phyloP scores from a whole-genome alignment of 108 stramenopile species.

The Fistulifera pelliculosa region DNA sequence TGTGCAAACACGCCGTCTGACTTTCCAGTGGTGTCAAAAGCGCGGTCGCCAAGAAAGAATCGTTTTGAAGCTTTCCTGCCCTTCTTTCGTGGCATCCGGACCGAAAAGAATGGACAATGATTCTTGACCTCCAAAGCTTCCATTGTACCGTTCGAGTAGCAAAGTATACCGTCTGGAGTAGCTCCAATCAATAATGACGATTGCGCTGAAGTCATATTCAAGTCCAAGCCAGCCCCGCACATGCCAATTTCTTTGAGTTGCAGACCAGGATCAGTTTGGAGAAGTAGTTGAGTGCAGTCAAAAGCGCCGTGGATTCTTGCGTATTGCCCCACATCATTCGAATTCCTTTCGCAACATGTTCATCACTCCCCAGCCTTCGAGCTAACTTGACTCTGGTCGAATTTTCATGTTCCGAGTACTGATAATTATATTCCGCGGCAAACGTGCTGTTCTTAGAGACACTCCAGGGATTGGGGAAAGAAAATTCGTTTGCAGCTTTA shows the following conservation, averaged over 20 bases:
- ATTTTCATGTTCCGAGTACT: constrained; percentile 1
- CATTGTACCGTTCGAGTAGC: constrained; percentile 54
- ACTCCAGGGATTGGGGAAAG: background rate
- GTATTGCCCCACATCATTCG: constrained; percentile 82
- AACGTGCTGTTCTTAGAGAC: background rate
- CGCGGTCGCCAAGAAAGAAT: constrained; percentile 29
- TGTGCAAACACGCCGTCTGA: constrained; percentile 28
- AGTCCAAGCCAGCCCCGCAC: constrained; percentile 68
- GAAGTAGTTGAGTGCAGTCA: constrained; percentile 81
- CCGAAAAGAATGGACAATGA: constrained; percentile 75
- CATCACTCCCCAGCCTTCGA: background rate
- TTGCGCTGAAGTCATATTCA: constrained; percentile 14
- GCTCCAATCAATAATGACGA: constrained; percentile 55
- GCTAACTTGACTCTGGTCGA: background rate
- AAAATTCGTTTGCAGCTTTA: background rate
- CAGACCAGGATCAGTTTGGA: constrained; percentile 24
- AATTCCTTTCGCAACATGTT: constrained; percentile 19
- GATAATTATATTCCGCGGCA: background rate
- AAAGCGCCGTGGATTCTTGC: constrained; percentile 72
- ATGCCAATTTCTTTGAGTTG: constrained; percentile 67
- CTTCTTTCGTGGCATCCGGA: constrained; percentile 1
- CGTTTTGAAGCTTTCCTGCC: constrained; percentile 13
- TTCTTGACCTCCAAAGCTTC: constrained; percentile 86
- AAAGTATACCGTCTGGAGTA: constrained; percentile 67
- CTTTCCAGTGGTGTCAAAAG: constrained; percentile 8